Evolutionary conservation across 495 filamentous ascomycete genomes (phyloP), one percentile per base, ranked within the genome.

Genomic region (Penicillium desertorum): DNA sequence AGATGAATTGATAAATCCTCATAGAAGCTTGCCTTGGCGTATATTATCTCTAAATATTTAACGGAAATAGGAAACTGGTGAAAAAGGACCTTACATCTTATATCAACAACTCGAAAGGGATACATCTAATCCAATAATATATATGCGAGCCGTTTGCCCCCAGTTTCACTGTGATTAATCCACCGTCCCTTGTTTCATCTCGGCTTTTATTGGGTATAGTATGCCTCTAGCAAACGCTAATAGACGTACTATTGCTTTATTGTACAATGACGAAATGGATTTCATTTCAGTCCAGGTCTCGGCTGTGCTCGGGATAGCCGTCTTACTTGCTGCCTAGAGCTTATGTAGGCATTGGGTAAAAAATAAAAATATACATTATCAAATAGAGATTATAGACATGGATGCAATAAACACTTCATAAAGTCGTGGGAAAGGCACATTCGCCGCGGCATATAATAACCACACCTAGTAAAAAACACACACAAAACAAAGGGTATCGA

Each of bases 101-200:
- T 47, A 27, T 11, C 27, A 32, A 32, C 23, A 48, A 14, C 45
- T 44, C 42, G 20, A 22, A 41, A 52, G 50, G 50, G 34, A 52
- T 52, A 16, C 6, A 17, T 22, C 44, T 14, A 48, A 48, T 48
- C 0, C 10, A 32, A 47, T 30, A 47, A 48, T 32, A 32, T 29
- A 32, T 48, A 48, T 47, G 45, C 45, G n/a, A 56, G 55, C 59
- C 61, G 58, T 61, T 63, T 63, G 52, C 27, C 39, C 29, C 57
- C 47, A 39, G 58, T 62, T 64, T 61, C 61, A 66, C 61, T 51
- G 41, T 49, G 57, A 66, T 59, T 47, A 36, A 58, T 64, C 51
- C 23, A 50, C 17, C 42, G 14, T 66, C 63, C 63, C 64, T 67
- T 67, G 64, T 67, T 67, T 62, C 64, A 62, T 52, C 45, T 52